Conservation (phyloP, 805 yeast species). For the Wickerhamiella kurtzmanii region DNA sequence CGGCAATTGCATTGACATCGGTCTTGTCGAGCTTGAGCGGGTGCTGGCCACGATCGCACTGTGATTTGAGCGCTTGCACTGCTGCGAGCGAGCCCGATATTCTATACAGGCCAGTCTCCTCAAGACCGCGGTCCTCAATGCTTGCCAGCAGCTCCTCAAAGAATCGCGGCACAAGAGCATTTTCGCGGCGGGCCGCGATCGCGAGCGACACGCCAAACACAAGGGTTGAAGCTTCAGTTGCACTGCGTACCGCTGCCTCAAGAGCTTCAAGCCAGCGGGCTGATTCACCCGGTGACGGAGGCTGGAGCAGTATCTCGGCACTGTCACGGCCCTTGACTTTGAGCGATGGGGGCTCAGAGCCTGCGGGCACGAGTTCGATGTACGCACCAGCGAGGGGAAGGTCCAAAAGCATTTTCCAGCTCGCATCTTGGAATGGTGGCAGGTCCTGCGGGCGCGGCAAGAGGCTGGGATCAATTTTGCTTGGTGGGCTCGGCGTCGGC, state of each 20-base stretch:
- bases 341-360: background rate
- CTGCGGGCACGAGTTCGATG: background rate
- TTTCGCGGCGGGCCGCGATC: slow-evolving; percentile 62
- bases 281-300: slow-evolving; percentile 45
- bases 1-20: slow-evolving; percentile 77
- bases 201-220: slow-evolving; percentile 83
- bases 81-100: slow-evolving; percentile 51
- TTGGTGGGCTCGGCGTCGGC: slow-evolving; percentile 5
- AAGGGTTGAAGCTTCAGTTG: slow-evolving; percentile 25
- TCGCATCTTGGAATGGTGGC: slow-evolving; percentile 24
- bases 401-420: slow-evolving; percentile 37
- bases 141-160: slow-evolving; percentile 54
- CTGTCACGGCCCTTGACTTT: background rate
- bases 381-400: slow-evolving; percentile 31
- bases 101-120: slow-evolving; percentile 84
- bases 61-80: slow-evolving; percentile 38
- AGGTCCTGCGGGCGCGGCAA: slow-evolving; percentile 43
- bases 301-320: slow-evolving; percentile 43
- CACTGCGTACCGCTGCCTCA: slow-evolving; percentile 3
- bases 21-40: slow-evolving; percentile 28
- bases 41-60: slow-evolving; percentile 38
- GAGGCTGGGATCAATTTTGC: slow-evolving; percentile 37
- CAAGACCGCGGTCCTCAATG: slow-evolving; percentile 75
- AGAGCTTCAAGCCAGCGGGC: slow-evolving; percentile 53
- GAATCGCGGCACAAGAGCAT: slow-evolving; percentile 46